Percentiles rank a stretch among this genome's conserved stretches.
These are phyloP conservation scores for Agapanthus africanus DNA, from an alignment of 106 monocot genomes.

Conservation along the genomic window DNA sequence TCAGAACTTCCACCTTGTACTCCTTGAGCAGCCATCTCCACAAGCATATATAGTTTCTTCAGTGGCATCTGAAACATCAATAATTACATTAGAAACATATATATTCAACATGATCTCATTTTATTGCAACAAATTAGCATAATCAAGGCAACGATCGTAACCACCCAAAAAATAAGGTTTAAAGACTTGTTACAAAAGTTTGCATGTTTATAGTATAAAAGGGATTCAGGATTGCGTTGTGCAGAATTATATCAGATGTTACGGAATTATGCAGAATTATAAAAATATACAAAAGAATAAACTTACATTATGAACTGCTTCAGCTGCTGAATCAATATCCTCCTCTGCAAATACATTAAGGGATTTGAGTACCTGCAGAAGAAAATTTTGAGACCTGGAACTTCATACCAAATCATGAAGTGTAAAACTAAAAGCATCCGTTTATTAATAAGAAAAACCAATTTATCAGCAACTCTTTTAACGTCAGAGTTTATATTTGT, in stretches of 20 bases:
- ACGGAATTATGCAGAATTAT: conserved; percentile 1
- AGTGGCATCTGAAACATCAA: conserved; percentile 68
- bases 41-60: conserved; percentile 74
- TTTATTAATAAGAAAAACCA: too few relatives aligned
- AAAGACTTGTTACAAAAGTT: too few relatives aligned
- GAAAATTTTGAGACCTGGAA: neutral
- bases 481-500: too few relatives aligned
- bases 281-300: neutral
- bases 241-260: too few relatives aligned
- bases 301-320: conserved; percentile 77
- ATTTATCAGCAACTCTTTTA: too few relatives aligned
- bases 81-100: neutral
- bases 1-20: conserved; percentile 57
- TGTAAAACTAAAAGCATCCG: neutral
- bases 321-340: conserved; percentile 77
- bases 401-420: neutral
- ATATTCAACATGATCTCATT: neutral
- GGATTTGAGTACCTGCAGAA: conserved; percentile 54
- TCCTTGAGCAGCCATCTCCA: conserved; percentile 93
- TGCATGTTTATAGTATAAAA: too few relatives aligned
- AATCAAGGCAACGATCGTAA: neutral
- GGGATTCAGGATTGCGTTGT: too few relatives aligned
- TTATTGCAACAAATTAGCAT: neutral
- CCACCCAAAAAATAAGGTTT: neutral
- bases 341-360: conserved; percentile 65